A percentile compares a stretch with the other conserved stretches of the same genome.
Evolutionary conservation across 305 asterid genomes (phyloP).

Genomic region (Coffea humblotiana): DNA sequence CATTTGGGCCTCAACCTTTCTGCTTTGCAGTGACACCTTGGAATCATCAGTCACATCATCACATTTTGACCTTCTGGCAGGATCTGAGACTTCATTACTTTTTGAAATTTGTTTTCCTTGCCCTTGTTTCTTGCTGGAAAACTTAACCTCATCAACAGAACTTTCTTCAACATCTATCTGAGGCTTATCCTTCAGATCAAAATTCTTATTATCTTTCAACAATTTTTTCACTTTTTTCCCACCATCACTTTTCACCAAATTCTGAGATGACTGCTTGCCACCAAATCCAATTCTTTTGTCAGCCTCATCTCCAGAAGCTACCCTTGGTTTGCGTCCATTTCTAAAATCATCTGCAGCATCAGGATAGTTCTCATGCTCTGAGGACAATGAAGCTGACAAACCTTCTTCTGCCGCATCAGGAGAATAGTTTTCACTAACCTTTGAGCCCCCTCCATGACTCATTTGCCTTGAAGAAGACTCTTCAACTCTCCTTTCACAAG

Average conservation of each 20-base stretch:
- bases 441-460: constrained; percentile 6
- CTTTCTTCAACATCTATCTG: constrained; percentile 31
- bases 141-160: constrained; percentile 33
- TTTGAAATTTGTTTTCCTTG: constrained; percentile 37
- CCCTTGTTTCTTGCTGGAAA: constrained; percentile 53
- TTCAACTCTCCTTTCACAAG: constrained; percentile 28
- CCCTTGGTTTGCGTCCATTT: constrained; percentile 51
- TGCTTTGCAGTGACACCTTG: constrained; percentile 34
- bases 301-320: constrained; percentile 28
- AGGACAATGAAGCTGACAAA: constrained; percentile 7
- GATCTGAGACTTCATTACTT: constrained; percentile 32
- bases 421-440: background rate
- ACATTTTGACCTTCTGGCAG: constrained; percentile 47
- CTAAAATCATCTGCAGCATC: constrained; percentile 40
- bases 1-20: constrained; percentile 34
- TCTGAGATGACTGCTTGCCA: constrained; percentile 41
- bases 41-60: constrained; percentile 41
- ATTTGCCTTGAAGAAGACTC: constrained; percentile 13
- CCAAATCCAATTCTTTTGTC: constrained; percentile 30
- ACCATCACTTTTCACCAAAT: constrained; percentile 25
- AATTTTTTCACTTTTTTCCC: constrained; percentile 47
- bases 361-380: constrained; percentile 22
- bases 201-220: constrained; percentile 42
- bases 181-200: constrained; percentile 33
- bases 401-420: constrained; percentile 11